Base-by-base conservation (phyloP, 73 alveolate species). In the Breviolum minutum region DNA sequence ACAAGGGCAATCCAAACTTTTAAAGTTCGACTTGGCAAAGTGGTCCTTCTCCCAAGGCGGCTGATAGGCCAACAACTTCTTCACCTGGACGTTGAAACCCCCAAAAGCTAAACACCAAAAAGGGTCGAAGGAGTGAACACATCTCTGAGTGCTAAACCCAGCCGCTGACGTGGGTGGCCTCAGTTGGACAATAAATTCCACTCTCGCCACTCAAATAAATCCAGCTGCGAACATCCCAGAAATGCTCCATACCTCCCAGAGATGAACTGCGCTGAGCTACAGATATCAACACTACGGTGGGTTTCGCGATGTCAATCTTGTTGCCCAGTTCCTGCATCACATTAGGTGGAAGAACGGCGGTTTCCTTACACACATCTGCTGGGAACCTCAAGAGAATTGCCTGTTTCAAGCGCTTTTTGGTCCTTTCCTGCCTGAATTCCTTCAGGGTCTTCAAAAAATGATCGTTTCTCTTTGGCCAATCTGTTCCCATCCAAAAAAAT, bases 1-100 rank as follows among this genome's bases (percentile, higher is more conserved):
- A 40, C 5, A 40, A 40, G 54, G 54, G 5, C 54, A 40, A 40
- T 40, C n/a, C n/a, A n/a, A n/a, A n/a, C n/a, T 69, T 70, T 0
- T 2, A 17, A 40, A 22, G 32, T 81, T 20, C 10, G 90, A 61
- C 9, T 17, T 79, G 63, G 22, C 12, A 48, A 69, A 60, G 0
- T 27, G 40, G 14, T 30, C 84, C 84, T 87, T 87, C 24, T 69
- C 84, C 95, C 95, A 87, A 8, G 95, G 95, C 54, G 95, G 95
- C 62, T 87, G 26, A 74, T 63, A 87, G 83, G 84, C 84, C 61
- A 29, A 6, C 95, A 87, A 60, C 70, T 66, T 87, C 68, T 69
- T 68, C 66, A 87, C 95, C 95, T 87, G 60, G 84, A 20, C 14
- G 29, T 11, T 74, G n/a, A 68, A 4, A 68, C 77, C 24, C 77